Base-by-base conservation (phyloP, 805 yeast genomes). In the Monosporozyma servazzii region DNA sequence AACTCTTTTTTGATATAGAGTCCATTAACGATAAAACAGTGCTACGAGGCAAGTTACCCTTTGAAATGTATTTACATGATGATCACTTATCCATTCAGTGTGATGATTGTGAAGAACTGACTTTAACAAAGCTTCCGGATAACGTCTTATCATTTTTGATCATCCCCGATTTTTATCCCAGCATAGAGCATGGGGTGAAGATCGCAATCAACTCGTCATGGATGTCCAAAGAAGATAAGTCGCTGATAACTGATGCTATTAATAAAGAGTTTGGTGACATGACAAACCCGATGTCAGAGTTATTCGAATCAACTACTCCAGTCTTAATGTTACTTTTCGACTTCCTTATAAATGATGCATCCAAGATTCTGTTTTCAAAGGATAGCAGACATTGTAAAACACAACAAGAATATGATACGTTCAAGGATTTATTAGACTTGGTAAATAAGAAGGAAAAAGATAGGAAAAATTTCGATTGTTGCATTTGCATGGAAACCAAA, bases 401-500 rank as follows among this genome's bases (percentile, higher is more conserved):
- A 8, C 49, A 48, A n/a, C 51, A 53, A 41, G 62, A 63, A 42
- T 59, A 50, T 43, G 41, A 48, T 2, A 15, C 17, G 17, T 65
- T 50, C n/a, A 56, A 50, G 7, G 53, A 58, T 2, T 63, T 63
- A 51, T 63, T 71, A 51, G 36, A 54, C 13, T n/a, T 52, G 3
- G 60, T 59, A 3, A 57, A 63, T 18, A 42, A 52, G 13, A 49
- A 58, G 0, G 63, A 65, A 11, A 76, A 75, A 54, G 54, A 69
- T 5, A 50, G 53, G 11, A 56, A 59, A 10, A 73, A 80, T 6
- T 78, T 74, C 54, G 57, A 66, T 3, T 82, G 86, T 61, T 77
- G 75, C n/a, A 79, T 82, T 0, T 82, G 87, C 59, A 77, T 78
- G 54, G 73, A 68, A 21, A 72, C 69, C 31, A 66, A 65, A 47